phyloP scores from a whole-genome alignment of 768 basidiomycete genomes.

The Tylopilus plumbeoviolaceoides region DNA sequence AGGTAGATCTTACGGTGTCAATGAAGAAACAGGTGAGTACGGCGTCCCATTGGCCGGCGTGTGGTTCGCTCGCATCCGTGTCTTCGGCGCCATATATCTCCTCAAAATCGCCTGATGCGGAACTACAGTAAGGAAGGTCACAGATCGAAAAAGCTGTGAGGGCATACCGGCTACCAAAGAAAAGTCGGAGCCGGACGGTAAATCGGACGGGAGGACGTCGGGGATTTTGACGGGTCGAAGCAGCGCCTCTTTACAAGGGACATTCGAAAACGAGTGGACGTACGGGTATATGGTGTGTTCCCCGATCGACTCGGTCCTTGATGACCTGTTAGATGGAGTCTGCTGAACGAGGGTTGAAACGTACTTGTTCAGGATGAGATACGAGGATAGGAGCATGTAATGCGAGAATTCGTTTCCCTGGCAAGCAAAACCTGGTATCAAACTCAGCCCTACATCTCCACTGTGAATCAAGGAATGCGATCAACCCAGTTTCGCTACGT shows the following conservation, averaged over 20 bases:
- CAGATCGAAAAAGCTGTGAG: background rate
- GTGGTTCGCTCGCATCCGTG: slow-evolving; percentile 53
- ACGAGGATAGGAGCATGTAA: slow-evolving; percentile 89
- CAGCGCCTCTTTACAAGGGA: slow-evolving; percentile 52
- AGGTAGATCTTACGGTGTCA: slow-evolving; percentile 60
- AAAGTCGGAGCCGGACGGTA: slow-evolving; percentile 64
- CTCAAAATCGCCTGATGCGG: slow-evolving; percentile 74
- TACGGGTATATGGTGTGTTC: slow-evolving; percentile 83
- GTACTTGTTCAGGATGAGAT: slow-evolving; percentile 83
- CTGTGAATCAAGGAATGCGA: background rate
- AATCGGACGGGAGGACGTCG: slow-evolving; percentile 73
- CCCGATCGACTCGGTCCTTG: slow-evolving; percentile 60
- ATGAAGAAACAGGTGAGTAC: slow-evolving; percentile 96
- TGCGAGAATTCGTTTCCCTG: slow-evolving; percentile 97
- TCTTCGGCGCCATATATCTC: slow-evolving; percentile 74
- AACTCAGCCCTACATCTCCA: background rate
- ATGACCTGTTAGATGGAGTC: background rate
- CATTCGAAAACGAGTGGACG: slow-evolving; percentile 89
- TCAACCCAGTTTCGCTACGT: slow-evolving; percentile 77
- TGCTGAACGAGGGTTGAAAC: slow-evolving; percentile 8
- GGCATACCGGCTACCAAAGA: slow-evolving; percentile 78
- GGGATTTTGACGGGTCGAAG: slow-evolving; percentile 71
- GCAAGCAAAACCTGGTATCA: slow-evolving; percentile 68
- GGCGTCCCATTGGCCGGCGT: slow-evolving; percentile 80
- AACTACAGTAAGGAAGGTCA: background rate